These are phyloP conservation scores for Yueomyces sinensis DNA, from an alignment of 805 yeast genomes.

Conservation along the genomic window DNA sequence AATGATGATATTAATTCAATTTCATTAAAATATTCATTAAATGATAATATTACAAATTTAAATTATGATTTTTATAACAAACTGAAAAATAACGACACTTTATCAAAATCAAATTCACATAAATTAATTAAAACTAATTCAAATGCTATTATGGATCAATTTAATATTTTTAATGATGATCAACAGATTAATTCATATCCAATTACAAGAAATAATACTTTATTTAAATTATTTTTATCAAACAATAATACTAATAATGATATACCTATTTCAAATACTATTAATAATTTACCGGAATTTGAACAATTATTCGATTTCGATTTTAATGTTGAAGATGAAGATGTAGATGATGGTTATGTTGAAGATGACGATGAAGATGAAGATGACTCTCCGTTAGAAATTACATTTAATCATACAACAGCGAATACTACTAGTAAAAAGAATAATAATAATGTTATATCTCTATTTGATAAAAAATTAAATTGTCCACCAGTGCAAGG, in stretches of 20 bases:
- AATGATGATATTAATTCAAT: slow-evolving; percentile 1
- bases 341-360: slow-evolving; percentile 19
- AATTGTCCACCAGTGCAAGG: no score
- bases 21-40: background rate
- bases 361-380: slow-evolving; percentile 23
- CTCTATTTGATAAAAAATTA: no score
- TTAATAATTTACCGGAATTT: slow-evolving; percentile 1
- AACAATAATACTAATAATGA: background rate
- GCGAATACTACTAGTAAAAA: background rate
- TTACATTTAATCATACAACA: slow-evolving; percentile 8
- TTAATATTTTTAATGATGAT: slow-evolving; percentile 12
- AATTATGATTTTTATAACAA: no score
- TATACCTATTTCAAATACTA: slow-evolving; percentile 1
- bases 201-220: background rate
- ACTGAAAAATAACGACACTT: background rate
- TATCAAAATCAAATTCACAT: background rate
- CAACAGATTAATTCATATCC: background rate
- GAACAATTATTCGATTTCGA: background rate
- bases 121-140: slow-evolving; percentile 11
- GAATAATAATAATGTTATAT: background rate
- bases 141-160: slow-evolving; percentile 18
- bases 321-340: slow-evolving; percentile 7
- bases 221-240: background rate
- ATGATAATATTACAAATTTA: no score
- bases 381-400: slow-evolving; percentile 17